phyloP scores from a whole-genome alignment of 306 rosid species.

The Cicer bijugum region DNA sequence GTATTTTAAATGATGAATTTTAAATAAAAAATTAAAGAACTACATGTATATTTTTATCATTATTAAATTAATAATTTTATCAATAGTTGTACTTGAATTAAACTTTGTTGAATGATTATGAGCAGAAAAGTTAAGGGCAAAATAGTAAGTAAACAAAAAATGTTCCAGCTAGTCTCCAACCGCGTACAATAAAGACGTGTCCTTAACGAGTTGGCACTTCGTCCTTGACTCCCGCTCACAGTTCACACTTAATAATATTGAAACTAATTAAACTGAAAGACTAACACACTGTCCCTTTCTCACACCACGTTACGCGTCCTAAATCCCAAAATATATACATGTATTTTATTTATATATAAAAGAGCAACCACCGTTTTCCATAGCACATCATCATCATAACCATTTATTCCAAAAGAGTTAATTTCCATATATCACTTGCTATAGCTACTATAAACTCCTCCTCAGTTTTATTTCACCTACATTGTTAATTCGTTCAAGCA shows the following conservation, averaged over 20 bases:
- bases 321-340: neutral
- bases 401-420: neutral
- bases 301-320: conserved; percentile 46
- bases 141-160: conserved; percentile 30
- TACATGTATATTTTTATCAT: no score
- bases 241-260: neutral
- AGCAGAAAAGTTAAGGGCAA: conserved; percentile 27
- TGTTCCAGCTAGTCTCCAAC: conserved; percentile 48
- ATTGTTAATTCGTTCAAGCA: conserved; percentile 10
- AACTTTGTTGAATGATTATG: neutral
- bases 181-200: conserved; percentile 50
- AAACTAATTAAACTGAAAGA: neutral
- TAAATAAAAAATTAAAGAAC: no score
- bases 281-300: conserved; percentile 38
- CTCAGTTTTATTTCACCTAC: neutral
- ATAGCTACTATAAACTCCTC: conserved; percentile 8
- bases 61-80: no score
- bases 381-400: conserved; percentile 26
- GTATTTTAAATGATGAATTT: no score
- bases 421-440: neutral
- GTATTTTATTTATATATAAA: neutral
- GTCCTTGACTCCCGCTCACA: neutral
- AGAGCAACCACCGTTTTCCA: conserved; percentile 25
- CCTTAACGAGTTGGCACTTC: conserved; percentile 40
- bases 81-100: no score